Percentiles rank a stretch among this genome's conserved stretches.
Conservation (phyloP, 345 rosid species). For the Conringia planisiliqua region DNA sequence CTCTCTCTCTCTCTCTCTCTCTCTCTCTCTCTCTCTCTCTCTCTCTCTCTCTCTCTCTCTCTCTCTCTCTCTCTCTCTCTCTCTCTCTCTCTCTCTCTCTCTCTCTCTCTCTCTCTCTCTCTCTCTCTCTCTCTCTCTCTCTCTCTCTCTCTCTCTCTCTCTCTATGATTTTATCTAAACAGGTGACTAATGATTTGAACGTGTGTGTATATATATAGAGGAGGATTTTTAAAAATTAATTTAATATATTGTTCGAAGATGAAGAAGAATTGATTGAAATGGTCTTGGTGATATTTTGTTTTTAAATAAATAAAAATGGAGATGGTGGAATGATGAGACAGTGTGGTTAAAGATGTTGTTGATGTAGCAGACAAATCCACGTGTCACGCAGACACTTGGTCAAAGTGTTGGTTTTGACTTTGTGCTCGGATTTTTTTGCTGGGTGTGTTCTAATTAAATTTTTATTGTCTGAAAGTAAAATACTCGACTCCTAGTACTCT, state of each 20-base stretch:
- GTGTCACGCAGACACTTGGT: conserved; percentile 24
- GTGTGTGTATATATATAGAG: conserved; percentile 35
- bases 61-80: conserved; percentile 5
- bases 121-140: conserved; percentile 1
- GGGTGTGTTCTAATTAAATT: conserved; percentile 28
- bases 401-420: conserved; percentile 38
- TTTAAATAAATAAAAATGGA: background rate
- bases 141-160: conserved; percentile 5
- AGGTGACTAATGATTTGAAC: conserved; percentile 37
- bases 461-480: background rate
- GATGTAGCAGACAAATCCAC: conserved; percentile 32
- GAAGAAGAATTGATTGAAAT: conserved; percentile 19
- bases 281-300: conserved; percentile 14
- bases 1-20: conserved; percentile 5
- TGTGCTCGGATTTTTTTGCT: conserved; percentile 32
- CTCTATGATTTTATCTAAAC: conserved; percentile 10
- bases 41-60: conserved; percentile 7
- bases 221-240: background rate
- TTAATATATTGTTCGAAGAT: background rate
- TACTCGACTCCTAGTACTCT: conserved; percentile 23
- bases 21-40: conserved; percentile 11
- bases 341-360: conserved; percentile 35
- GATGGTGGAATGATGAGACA: conserved; percentile 38
- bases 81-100: conserved; percentile 10
- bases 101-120: conserved; percentile 6